Base-by-base conservation (phyloP, 1,284 basidiomycete genomes). In the Rhodotorula sp. region DNA sequence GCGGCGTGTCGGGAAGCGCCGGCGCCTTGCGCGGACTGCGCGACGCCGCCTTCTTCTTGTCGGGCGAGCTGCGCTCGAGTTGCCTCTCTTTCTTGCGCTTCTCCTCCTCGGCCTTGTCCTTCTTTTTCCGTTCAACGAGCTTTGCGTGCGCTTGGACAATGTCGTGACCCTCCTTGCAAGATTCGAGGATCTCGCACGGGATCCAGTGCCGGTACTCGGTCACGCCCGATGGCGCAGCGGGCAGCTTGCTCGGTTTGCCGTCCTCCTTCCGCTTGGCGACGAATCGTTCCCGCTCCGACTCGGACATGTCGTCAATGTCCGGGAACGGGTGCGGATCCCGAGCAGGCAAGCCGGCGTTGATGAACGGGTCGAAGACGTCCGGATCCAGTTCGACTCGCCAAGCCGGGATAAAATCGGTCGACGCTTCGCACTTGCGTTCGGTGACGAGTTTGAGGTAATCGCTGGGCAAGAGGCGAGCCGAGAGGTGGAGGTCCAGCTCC, bases 381-480 rank as follows among this genome's bases (percentile, higher is more conserved):
- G 63, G 33, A 20, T 59, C 29, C 54, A 74, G 70, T 44, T 71
- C 65, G 57, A 74, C 44, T n/a, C 67, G 66, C 57, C 67, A 74
- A 4, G 70, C 51, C 8, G 63, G 68, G 18, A 62, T 37, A 55
- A 46, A 62, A 2, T 60, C 57, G 10, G 73, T 71, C 44, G 73
- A 63, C 2, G 8, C 3, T 8, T 53, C 61, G 58, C 33, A 56
- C 48, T 74, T 74, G 68, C 44, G 42, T 2, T 66, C 60, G 29
- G 17, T n/a, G 26, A 74, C 54, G 26, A 24, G 20, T 10, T 55
- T 30, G 46, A 66, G 18, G 45, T 45, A 58, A 4, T 49, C 56
- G 1, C 5, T 7, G 15, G 64, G 48, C 4, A 57, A 46, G 37
- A 45, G 24, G 20, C 10, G n/a, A 10, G 60, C 15, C 6, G 53